Evolutionary conservation across 192 early-diverging fungal species (phyloP), one percentile per base, ranked within the genome.

Genomic region (Podila horticola): DNA sequence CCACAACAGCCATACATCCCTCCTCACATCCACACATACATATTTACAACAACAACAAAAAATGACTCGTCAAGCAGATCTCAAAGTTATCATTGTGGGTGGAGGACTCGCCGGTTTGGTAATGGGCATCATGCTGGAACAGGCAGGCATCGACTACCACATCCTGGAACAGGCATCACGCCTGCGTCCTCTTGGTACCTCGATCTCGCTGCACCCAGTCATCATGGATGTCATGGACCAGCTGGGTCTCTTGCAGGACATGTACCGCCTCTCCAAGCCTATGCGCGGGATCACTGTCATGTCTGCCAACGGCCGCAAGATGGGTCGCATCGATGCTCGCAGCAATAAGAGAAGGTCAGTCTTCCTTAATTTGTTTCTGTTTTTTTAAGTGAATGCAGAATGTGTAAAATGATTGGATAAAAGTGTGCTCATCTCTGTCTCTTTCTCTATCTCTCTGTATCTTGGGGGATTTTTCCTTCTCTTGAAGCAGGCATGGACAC

Each of bases 101-200:
- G 77, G 70, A 26, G 77, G 77, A 0, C 49, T 81, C 9, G 77
- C 71, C 17, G 77, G 77, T 4, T 34, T 81, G 28, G 45, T 69
- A 8, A 68, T 81, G 66, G 77, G 71, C 45, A 73, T 81, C 67
- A 81, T 72, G 77, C 71, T 81, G 33, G 77, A 81, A 29, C 51
- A 55, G 2, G 77, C 77, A 7, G 77, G 77, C 6, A 81, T 81
- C 62, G 77, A 81, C 55, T 81, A 81, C 28, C 77, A 81, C 28
- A 81, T 73, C 58, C 62, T 81, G n/a, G 77, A 81, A 48, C 77
- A 81, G 52, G 77, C 77, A 7, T 81, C 77, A 22, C 58, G 71
- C 20, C 62, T 81, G 4, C 77, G 77, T 45, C 71, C 77, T 4
- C 71, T 81, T 17, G 77, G 77, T 15, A 81, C 71, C 52, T 81